phyloP scores from a whole-genome alignment of 225 moss, liverwort and hornwort species.

The Thuidium tamariscinum region DNA sequence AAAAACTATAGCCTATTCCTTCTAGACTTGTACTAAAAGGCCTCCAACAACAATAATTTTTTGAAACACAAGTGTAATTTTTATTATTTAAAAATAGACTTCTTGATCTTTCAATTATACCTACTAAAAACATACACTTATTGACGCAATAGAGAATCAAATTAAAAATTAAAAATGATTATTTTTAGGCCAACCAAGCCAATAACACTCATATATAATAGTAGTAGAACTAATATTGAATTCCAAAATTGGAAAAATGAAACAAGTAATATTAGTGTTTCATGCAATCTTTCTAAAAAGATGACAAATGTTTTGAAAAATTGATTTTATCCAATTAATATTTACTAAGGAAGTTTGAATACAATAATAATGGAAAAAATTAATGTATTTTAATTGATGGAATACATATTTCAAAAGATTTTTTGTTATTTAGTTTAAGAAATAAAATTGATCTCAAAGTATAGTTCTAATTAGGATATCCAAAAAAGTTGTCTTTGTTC shows the following conservation, averaged over 20 bases:
- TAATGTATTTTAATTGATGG: not conserved
- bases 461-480: too few relatives aligned
- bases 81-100: accelerated
- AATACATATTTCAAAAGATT: not conserved
- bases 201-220: not conserved
- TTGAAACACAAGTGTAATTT: too few relatives aligned
- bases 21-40: not conserved
- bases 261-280: not conserved
- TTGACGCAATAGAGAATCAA: accelerated
- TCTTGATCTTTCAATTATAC: not conserved
- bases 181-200: accelerated
- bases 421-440: too few relatives aligned
- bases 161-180: accelerated
- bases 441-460: not conserved
- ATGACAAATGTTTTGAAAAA: not conserved
- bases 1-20: too few relatives aligned
- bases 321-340: not conserved
- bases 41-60: too few relatives aligned
- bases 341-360: not conserved
- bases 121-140: accelerated
- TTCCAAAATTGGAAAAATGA: not conserved
- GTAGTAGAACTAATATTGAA: not conserved
- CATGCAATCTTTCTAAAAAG: not conserved
- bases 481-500: too few relatives aligned
- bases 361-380: not conserved